Conservation (phyloP, 768 basidiomycete species). For the Kwoniella shandongensis region DNA sequence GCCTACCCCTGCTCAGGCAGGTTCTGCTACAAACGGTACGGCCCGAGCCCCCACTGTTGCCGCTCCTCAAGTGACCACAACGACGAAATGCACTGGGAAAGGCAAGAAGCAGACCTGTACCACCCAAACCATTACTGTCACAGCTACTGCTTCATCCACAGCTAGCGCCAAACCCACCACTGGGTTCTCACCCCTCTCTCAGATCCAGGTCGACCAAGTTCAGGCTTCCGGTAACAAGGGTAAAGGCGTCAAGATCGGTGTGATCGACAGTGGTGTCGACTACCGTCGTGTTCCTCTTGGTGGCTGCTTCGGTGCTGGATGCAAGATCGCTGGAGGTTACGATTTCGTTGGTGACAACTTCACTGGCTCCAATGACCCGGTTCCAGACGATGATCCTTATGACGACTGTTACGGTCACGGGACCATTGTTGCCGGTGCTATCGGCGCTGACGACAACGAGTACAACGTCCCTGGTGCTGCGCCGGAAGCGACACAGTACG, state of each 20-base stretch:
- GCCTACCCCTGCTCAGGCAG: slow-evolving; percentile 3
- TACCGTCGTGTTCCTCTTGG: slow-evolving; percentile 52
- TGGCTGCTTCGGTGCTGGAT: slow-evolving; percentile 52
- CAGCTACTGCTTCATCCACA: slow-evolving; percentile 15
- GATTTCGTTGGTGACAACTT: slow-evolving; percentile 52
- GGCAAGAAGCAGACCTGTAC: slow-evolving; percentile 31
- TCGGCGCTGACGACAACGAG: slow-evolving; percentile 58
- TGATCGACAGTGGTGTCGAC: slow-evolving; percentile 56
- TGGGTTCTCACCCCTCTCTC: slow-evolving; percentile 37
- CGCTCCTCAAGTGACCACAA: slow-evolving; percentile 12
- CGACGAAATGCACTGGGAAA: slow-evolving; percentile 24
- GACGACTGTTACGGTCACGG: slow-evolving; percentile 53
- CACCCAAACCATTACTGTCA: slow-evolving; percentile 19
- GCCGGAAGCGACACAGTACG: slow-evolving; percentile 60
- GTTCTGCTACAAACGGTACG: slow-evolving; percentile 6
- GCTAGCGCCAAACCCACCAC: slow-evolving; percentile 22
- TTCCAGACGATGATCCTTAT: slow-evolving; percentile 48
- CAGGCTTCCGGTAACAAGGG: slow-evolving; percentile 66
- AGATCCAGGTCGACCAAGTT: slow-evolving; percentile 62
- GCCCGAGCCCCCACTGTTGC: background rate
- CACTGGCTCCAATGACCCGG: slow-evolving; percentile 39
- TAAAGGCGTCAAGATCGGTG: slow-evolving; percentile 67
- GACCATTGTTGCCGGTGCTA: slow-evolving; percentile 53
- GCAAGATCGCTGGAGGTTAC: slow-evolving; percentile 53
- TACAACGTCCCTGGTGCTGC: slow-evolving; percentile 73